Conservation (phyloP, 805 yeast species). For the Candida wancherniae region DNA sequence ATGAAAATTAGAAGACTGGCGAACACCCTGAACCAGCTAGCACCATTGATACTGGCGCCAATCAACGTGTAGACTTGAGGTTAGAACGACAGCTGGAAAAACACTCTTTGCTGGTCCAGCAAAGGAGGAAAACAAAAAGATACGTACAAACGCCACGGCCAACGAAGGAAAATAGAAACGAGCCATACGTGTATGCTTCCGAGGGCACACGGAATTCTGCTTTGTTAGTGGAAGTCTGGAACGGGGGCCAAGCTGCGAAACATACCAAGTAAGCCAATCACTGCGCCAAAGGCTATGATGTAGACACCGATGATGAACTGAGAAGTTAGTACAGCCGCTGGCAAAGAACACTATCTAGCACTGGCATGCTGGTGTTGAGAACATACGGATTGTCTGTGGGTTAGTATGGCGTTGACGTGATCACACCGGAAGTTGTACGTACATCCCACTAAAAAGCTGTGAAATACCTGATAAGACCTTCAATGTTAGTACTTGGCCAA, state of each 20-base stretch:
- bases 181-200: conserved; percentile 59
- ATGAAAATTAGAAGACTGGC: conserved; percentile 55
- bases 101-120: background rate
- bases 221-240: conserved; percentile 15
- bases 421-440: conserved; percentile 17
- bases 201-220: conserved; percentile 52
- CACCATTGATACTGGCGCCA: conserved; percentile 40
- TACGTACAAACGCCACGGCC: conserved; percentile 68
- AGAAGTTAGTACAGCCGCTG: no score
- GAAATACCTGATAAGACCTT: conserved; percentile 46
- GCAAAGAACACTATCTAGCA: no score
- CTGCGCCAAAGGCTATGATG: conserved; percentile 49
- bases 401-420: conserved; percentile 17
- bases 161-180: conserved; percentile 64
- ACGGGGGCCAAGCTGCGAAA: no score
- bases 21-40: conserved; percentile 51
- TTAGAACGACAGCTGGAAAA: conserved; percentile 16
- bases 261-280: conserved; percentile 48
- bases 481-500: conserved; percentile 8
- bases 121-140: background rate
- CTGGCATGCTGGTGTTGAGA: no score
- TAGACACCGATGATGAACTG: conserved; percentile 57
- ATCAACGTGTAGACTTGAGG: conserved; percentile 34
- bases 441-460: conserved; percentile 48
- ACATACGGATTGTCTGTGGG: conserved; percentile 34